Percentiles rank a stretch among this genome's conserved stretches.
These are phyloP conservation scores for Pichia sp. DNA, from an alignment of 1,139 yeast genomes.

Conservation along the genomic window DNA sequence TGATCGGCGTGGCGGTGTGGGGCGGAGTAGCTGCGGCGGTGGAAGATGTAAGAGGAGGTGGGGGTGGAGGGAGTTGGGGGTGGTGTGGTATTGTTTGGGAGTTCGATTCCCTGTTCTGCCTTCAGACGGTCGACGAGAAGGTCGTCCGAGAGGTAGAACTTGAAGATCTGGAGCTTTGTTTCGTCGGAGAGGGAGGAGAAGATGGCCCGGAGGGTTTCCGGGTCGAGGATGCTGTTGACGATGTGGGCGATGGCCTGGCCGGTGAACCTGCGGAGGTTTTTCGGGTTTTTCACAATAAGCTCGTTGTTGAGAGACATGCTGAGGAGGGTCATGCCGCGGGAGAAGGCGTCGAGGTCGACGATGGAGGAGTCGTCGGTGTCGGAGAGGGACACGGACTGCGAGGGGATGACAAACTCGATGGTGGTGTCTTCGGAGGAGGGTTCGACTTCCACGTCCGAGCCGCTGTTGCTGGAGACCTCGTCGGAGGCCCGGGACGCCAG, in stretches of 20 bases:
- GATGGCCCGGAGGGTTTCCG: not conserved
- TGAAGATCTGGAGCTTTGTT: not conserved
- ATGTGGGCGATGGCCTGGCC: slow-evolving; percentile 18
- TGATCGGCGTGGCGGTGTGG: not conserved
- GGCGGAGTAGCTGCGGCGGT: not conserved
- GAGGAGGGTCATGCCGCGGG: slow-evolving; percentile 16
- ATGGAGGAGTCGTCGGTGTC: not conserved
- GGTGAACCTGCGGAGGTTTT: slow-evolving; percentile 15
- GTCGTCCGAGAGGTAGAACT: not conserved
- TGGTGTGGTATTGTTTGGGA: not conserved
- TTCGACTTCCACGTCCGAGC: too few relatives aligned
- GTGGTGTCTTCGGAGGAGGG: not conserved
- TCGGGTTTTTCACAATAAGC: slow-evolving; percentile 8
- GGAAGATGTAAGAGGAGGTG: not conserved
- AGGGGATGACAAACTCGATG: slow-evolving; percentile 1
- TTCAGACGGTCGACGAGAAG: not conserved
- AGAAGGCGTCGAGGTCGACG: slow-evolving; percentile 1
- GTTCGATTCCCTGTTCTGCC: not conserved
- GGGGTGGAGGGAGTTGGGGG: not conserved
- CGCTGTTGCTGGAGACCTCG: not conserved
- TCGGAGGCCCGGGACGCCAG: not conserved
- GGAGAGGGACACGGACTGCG: not conserved
- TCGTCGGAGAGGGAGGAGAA: not conserved
- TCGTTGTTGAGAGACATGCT: slow-evolving; percentile 21
- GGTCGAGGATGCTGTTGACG: slow-evolving; percentile 14